Evolutionary conservation across 2,329 filamentous ascomycete genomes (phyloP), one percentile per base, ranked within the genome.

Genomic region (Pseudogymnoascus sp.): DNA sequence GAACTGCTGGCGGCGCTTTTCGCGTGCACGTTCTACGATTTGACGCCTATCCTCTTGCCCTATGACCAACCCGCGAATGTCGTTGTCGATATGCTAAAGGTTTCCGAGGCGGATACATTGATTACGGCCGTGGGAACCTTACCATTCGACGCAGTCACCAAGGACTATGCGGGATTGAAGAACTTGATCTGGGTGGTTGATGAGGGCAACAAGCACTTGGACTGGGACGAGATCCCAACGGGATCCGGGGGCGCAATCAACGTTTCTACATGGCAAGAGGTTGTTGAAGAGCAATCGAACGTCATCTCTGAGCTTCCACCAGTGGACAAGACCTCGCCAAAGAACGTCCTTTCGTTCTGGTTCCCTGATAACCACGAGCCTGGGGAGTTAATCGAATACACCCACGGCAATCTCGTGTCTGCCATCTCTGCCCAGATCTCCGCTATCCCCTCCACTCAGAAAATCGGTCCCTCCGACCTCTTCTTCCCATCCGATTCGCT

Each of bases 121-220:
- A 81, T 99, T 63, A 90, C 91, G 2, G 86, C 88, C 33, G 92
- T 93, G 2, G 94, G 94, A 41, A 86, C 88, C n/a, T 83, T 97
- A 62, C 90, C 94, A 20, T 85, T 96, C 43, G 86, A 91, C 64
- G 77, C 82, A 37, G 82, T 96, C 11, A 81, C 86, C 59, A 84
- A 86, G 68, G 81, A 79, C 60, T 91, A 89, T 69, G 81, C 86
- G 4, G 81, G 82, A 37, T 80, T 99, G 50, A 86, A 86, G 64
- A 85, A 92, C 67, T 81, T 96, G 33, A 83, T 97, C 67, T 97
- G 92, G 90, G 92, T 97, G 11, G 91, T 95, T 4, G 93, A 97
- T 69, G 84, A 91, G 70, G 91, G 91, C 41, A 97, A 87, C 77
- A 85, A 86, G 67, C 93, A 97, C 72, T 88, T 99, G 81, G 92